These are phyloP conservation scores for Fusarium nurragi DNA, from an alignment of 2,329 filamentous ascomycete species.

Conservation along the genomic window DNA sequence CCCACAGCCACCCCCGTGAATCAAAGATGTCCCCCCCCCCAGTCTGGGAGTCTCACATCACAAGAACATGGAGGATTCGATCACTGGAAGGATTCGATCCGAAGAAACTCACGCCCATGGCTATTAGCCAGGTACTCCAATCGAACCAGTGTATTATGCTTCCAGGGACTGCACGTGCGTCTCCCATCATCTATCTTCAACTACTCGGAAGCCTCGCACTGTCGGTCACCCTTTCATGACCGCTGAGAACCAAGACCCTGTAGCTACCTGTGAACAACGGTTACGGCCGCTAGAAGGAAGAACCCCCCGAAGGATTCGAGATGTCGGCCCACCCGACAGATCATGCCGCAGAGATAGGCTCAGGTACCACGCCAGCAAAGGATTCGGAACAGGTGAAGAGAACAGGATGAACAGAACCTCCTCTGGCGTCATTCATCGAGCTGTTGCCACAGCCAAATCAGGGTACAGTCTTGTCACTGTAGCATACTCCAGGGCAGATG, in stretches of 20 bases:
- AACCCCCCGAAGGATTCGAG: constrained; percentile 16
- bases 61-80: neutral
- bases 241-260: constrained; percentile 1
- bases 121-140: neutral
- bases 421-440: neutral
- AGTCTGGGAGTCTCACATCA: neutral
- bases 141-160: neutral
- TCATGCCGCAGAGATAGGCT: constrained; percentile 6
- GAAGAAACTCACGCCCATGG: neutral
- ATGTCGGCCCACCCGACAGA: constrained; percentile 10
- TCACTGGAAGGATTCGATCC: too few relatives aligned
- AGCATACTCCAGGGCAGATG: too few relatives aligned
- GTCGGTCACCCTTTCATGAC: neutral
- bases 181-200: neutral
- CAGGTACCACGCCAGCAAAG: constrained; percentile 1
- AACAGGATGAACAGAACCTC: neutral
- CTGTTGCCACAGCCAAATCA: neutral
- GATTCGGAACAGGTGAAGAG: neutral
- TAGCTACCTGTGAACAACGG: constrained; percentile 4
- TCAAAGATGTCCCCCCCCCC: neutral
- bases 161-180: neutral
- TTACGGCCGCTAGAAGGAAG: constrained; percentile 12
- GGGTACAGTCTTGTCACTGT: too few relatives aligned
- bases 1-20: constrained; percentile 23
- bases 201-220: neutral